Evolutionary conservation across 331 rosid genomes (phyloP).

Genomic region (Malus hybrid): DNA sequence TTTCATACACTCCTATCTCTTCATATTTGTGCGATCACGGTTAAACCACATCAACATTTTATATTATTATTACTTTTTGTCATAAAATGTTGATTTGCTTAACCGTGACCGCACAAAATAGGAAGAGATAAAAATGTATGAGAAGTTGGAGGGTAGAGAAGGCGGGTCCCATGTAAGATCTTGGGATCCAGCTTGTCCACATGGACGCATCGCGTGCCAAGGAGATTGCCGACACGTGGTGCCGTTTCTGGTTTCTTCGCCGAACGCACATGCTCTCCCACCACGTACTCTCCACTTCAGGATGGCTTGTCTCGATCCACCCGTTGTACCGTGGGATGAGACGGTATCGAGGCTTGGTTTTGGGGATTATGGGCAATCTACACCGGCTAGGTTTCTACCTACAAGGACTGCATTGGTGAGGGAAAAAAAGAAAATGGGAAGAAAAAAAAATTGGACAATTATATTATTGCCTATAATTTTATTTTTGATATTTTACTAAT

Average conservation of each 20-base stretch:
- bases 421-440: too few relatives aligned
- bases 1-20: too few relatives aligned
- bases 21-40: too few relatives aligned
- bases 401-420: constrained; percentile 28
- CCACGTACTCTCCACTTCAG: constrained; percentile 76
- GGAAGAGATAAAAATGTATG: too few relatives aligned
- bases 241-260: constrained; percentile 73
- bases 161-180: constrained; percentile 22
- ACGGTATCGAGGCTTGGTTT: constrained; percentile 81
- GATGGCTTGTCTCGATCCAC: constrained; percentile 90
- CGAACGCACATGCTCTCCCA: constrained; percentile 89
- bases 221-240: constrained; percentile 94
- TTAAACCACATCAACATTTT: too few relatives aligned
- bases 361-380: constrained; percentile 87
- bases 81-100: too few relatives aligned
- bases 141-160: too few relatives aligned
- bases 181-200: constrained; percentile 79
- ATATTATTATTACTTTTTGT: too few relatives aligned
- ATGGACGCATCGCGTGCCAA: constrained; percentile 83
- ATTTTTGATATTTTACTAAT: too few relatives aligned
- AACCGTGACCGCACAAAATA: too few relatives aligned
- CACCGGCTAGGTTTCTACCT: constrained; percentile 77
- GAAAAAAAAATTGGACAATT: too few relatives aligned
- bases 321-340: constrained; percentile 93
- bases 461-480: too few relatives aligned